Base-by-base conservation (phyloP, 2,329 filamentous ascomycete species). In the Coniochaeta sp. region DNA sequence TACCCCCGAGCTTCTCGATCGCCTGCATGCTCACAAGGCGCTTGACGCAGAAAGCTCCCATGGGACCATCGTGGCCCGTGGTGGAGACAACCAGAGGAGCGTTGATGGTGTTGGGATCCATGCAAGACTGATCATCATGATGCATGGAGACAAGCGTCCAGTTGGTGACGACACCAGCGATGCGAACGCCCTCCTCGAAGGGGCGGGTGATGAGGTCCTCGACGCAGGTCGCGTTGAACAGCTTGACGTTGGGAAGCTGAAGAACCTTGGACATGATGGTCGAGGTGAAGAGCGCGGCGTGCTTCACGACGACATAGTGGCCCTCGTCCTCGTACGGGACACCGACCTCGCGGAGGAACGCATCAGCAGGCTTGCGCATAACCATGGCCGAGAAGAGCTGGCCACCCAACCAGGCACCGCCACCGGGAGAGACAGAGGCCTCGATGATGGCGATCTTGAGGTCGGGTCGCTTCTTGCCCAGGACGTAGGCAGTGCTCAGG, bases 81-180 rank as follows among this genome's bases (percentile, higher is more conserved):
- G 92, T 96, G 61, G 88, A 91, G 78, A 97, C 89, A 70, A 96
- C 81, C 62, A 96, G 75, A 1, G 92, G 91, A 0, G 91, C 91
- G 72, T 96, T 96, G 83, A 96, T 96, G 69, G 92, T 96, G 84
- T 95, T 96, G 67, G 92, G 92, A 74, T 96, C 93, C 92, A 96
- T 96, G 88, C 92, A 96, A 63, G 86, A 90, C 79, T 96, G 91
- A 73, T 93, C 89, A 71, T 92, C 89, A 74, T 93, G 89, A 74
- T 93, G 89, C 81, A 93, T 89, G 50, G 88, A 85, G 57, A 96
- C 92, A 28, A 96, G 83, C 1, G 92, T 96, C 92, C 92, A 97
- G 83, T 97, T 97, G 69, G 91, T 96, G 60, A 97, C 93, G 1
- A 96, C 92, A 68, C 92, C 92, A 9, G 91, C 89, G 65, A 96